Evolutionary conservation across 2,329 filamentous ascomycete genomes (phyloP), one percentile per base, ranked within the genome.

Genomic region (Microascus cirrosus): DNA sequence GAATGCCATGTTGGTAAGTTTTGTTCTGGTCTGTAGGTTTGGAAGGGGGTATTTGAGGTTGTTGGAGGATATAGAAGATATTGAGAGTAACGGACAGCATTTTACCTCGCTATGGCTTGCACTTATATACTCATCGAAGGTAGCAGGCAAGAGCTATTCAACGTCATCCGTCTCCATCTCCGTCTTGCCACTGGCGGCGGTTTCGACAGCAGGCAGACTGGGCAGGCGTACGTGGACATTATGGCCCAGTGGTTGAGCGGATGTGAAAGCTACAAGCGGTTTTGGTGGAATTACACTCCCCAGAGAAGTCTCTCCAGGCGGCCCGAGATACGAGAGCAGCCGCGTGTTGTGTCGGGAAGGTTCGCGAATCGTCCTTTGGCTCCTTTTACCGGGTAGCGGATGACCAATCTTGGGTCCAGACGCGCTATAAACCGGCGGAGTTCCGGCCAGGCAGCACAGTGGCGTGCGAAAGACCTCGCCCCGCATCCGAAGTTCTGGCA

Each of bases 1-100:
- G 45, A 48, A 58, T 4, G 56, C 56, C 56, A 58, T 58, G 56
- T 42, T 58, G n/a, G 45, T 50, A 24, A 24, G 45, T 24, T 22
- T 50, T 11, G n/a, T n/a, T n/a, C n/a, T 24, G n/a, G 7, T 50
- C 11, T 22, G n/a, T 20, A 48, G 2, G 11, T 12, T 50, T 24
- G 45, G 1, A 13, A 22, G 12, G 12, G 45, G 11, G 22, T 24
- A 20, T 11, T 12, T 50, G 11, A 22, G n/a, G 13, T 6, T 24
- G n/a, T 13, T 50, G 45, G 45, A 2, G 45, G 20, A 22, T 50
- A 12, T 42, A 42, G 36, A 42, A 15, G 45, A 48, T 50, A 20
- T 50, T 50, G 45, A 22, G 45, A 50, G 45, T 50, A 20, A 50
- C 28, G 28, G 45, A 50, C 7, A 24, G 10, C 20, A 24, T 22